A percentile compares a stretch with the other conserved stretches of the same genome.
These are phyloP conservation scores for Schizonepeta tenuifolia DNA, from an alignment of 257 asterid species.

Conservation along the genomic window DNA sequence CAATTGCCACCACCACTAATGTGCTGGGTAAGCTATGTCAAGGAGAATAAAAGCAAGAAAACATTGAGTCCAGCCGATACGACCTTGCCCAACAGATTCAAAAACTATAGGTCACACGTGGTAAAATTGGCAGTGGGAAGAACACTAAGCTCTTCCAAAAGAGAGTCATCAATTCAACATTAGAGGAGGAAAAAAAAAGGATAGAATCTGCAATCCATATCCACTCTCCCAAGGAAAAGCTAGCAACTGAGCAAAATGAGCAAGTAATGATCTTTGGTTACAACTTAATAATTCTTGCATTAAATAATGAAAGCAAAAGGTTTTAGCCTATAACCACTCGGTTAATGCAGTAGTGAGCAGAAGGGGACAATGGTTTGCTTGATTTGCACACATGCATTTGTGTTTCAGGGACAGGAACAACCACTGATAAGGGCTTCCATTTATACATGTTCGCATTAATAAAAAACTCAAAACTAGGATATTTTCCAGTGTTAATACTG, in stretches of 20 bases:
- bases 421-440: background rate
- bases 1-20: background rate
- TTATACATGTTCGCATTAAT: background rate
- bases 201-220: constrained; percentile 5
- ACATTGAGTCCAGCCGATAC: background rate
- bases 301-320: constrained; percentile 5
- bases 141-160: background rate
- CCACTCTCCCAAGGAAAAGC: background rate
- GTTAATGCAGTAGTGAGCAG: background rate
- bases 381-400: background rate
- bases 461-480: background rate
- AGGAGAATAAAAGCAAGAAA: background rate
- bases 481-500: background rate
- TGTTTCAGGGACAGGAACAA: background rate
- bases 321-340: background rate
- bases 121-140: background rate
- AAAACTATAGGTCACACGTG: background rate
- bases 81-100: constrained; percentile 12
- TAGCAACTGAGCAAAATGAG: background rate
- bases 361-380: background rate
- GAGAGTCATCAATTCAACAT: background rate
- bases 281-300: background rate
- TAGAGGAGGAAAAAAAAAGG: background rate
- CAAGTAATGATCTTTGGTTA: constrained; percentile 5
- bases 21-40: background rate